Evolutionary conservation across 768 basidiomycete genomes (phyloP), one percentile per base, ranked within the genome.

Genomic region (Peribolospora baueri): DNA sequence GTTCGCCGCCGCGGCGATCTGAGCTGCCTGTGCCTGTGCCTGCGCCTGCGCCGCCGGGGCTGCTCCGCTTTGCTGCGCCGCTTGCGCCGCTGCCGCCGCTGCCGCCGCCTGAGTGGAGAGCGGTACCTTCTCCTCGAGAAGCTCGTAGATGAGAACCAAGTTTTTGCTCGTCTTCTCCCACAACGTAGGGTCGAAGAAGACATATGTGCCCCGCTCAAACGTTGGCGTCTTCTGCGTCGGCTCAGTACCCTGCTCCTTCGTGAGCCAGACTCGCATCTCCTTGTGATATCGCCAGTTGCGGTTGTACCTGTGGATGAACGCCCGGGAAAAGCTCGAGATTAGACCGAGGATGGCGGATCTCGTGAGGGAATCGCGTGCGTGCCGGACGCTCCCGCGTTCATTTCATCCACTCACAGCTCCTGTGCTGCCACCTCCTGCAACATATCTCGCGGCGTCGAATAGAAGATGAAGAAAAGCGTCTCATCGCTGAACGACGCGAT

Each of bases 401-500:
- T 56, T 52, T 37, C 55, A 52, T 3, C 59, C 3, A 79, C 84
- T 68, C 69, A 91, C 86, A 97, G 72, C 71, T 95, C 90, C 66
- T 86, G 82, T 50, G 86, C 87, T 11, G 90, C 90, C 52, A 87
- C 76, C 69, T 97, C 88, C 68, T 97, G 90, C 54, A 91, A 71
- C 46, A 81, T 80, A 70, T 97, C 90, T 63, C 84, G 73, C 56
- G 90, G 86, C 68, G 78, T 80, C 55, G 85, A 79, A 70, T 95
- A 97, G 74, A 97, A 97, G 78, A 91, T 88, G 74, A 85, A 91
- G 70, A 97, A 93, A 38, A 97, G 71, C 11, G 90, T 93, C 69
- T 97, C 90, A 67, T 95, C 90, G 67, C 81, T 82, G 69, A 97
- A 91, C 51, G 80, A 77, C 1, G 75, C 74, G 13, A 80, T 82